These are phyloP conservation scores for Geotrichum citri-aurantii DNA, from an alignment of 1,139 yeast species.

Conservation along the genomic window DNA sequence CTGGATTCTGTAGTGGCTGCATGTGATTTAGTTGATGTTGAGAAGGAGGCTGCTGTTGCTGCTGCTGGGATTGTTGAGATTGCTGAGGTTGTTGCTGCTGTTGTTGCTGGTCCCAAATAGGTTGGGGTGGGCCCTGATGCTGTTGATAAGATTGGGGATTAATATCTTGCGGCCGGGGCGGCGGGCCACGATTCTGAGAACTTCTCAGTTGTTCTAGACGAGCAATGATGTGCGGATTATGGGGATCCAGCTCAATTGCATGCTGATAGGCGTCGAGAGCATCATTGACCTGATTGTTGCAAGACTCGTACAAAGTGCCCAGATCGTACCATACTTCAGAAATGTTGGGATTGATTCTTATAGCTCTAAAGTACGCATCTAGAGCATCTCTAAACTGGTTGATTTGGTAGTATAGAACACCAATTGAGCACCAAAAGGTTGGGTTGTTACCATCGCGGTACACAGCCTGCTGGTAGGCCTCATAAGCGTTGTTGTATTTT, in stretches of 20 bases:
- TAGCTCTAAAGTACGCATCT: constrained; percentile 96
- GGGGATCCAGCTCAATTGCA: constrained; percentile 92
- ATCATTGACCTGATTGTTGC: constrained; percentile 90
- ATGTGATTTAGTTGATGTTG: background rate
- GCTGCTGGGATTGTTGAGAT: constrained; percentile 4
- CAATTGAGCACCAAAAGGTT: constrained; percentile 98
- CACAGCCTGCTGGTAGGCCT: constrained; percentile 97
- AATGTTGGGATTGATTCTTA: constrained; percentile 88
- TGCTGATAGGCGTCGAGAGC: constrained; percentile 96
- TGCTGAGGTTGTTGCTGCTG: constrained; percentile 25
- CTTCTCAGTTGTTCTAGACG: constrained; percentile 77
- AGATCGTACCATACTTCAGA: constrained; percentile 98
- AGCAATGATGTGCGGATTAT: constrained; percentile 88
- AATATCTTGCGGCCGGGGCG: constrained; percentile 39
- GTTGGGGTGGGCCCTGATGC: constrained; percentile 31
- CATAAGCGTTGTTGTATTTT: constrained; percentile 93
- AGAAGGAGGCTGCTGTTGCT: constrained; percentile 1
- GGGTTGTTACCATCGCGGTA: constrained; percentile 95
- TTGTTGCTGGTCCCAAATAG: constrained; percentile 29
- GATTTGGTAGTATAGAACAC: constrained; percentile 92
- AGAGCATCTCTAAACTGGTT: constrained; percentile 94
- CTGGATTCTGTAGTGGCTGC: constrained; percentile 3
- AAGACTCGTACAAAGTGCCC: constrained; percentile 93
- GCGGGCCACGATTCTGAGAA: constrained; percentile 68
- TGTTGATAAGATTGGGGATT: constrained; percentile 40